Evolutionary conservation across 768 basidiomycete genomes (phyloP), one percentile per base, ranked within the genome.

Genomic region (Clathrus columnatus): DNA sequence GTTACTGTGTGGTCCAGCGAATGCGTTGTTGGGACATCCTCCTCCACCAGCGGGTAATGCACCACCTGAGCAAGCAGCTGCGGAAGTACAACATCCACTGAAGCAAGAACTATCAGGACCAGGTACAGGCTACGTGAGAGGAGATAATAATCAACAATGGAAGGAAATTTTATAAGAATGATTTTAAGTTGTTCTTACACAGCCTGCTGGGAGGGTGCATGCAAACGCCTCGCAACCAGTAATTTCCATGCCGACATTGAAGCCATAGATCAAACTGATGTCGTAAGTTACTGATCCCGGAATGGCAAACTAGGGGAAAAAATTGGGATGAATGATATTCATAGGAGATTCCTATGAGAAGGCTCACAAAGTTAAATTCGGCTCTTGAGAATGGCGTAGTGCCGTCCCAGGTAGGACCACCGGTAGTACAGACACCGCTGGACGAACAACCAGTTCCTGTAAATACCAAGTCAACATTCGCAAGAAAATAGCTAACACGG

Each of bases 201-300:
- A 51, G 20, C 50, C 50, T 18, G 7, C 50, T 5, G 50, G 50
- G 26, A 51, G 50, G 24, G 50, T 51, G 30, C 50, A 51, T 7
- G 50, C 50, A 21, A n/a, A 51, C 29, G 29, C 27, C 16, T 17
- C 27, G 20, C 50, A 51, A 14, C 28, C 50, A 6, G 27, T 5
- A 21, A 51, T 51, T 41, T 30, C 50, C 50, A 51, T 51, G 27
- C 50, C 50, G 50, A 51, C 50, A 41, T 51, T 51, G 50, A 36
- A 51, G n/a, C 50, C 50, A 29, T 51, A 51, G 7, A 51, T 51
- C 27, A 51, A 36, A 41, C 50, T 51, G 32, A 51, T 51, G 29
- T 51, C 50, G 21, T 51, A 51, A 5, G 32, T 41, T 5, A 51
- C 50, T 6, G 27, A 36, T 18, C 50, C 50, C 17, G 50, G 28